Evolutionary conservation across 768 basidiomycete genomes (phyloP), one percentile per base, ranked within the genome.

Genomic region (Auricularia sp.): DNA sequence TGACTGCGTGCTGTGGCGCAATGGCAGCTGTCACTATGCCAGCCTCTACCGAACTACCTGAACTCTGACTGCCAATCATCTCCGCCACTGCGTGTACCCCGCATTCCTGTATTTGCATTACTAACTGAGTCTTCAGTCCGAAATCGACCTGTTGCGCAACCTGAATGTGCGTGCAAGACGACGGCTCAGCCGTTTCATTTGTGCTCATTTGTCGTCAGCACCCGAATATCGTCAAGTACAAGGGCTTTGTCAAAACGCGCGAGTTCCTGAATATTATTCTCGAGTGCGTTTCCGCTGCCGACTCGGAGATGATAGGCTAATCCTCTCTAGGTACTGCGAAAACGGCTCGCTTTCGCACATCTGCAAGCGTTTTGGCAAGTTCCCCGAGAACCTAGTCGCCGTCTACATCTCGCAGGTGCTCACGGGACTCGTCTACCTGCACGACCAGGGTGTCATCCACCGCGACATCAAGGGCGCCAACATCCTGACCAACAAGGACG

Each of bases 401-500:
- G 91, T 98, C 16, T 98, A 98, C 77, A 92, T 98, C 69, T 91
- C 90, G 54, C 97, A 99, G 76, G 92, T 98, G 29, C 82, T 99
- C 36, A 91, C 96, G 70, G 97, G 97, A 1, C 81, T 99, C 39
- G 88, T 95, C 60, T 99, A 99, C 73, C 85, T 99, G 21, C 97
- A 99, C 72, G 96, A 98, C 69, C 96, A 98, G 78, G 97, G 97
- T 80, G 97, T 99, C 66, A 98, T 99, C 70, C 97, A 99, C 74
- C 84, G 97, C 36, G 97, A 99, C 71, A 98, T 99, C 79, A 99
- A 99, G 74, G 97, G 97, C 42, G 96, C 97, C 14, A 99, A 99
- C 68, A 97, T 99, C 72, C 80, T 99, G 56, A 98, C 97, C 21
- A 98, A 97, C 74, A 99, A 99, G 77, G 96, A 98, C 77, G 97